These are phyloP conservation scores for Colletotrichum eremochloae DNA, from an alignment of 2,329 filamentous ascomycete genomes.

Conservation along the genomic window DNA sequence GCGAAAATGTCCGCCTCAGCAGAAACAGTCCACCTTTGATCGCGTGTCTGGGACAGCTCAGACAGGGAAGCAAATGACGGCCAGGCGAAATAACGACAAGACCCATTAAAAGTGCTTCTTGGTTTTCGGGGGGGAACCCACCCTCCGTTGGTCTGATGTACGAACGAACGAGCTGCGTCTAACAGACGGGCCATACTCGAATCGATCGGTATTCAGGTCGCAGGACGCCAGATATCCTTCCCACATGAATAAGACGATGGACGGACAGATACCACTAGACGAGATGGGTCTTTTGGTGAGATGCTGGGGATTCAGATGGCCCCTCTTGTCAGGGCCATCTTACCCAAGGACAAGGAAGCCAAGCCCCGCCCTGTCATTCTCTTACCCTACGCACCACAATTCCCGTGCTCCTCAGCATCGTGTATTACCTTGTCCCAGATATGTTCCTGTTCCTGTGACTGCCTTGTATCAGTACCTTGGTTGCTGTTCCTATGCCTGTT, in stretches of 20 bases:
- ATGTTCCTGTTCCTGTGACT: slow-evolving; percentile 3
- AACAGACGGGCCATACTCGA: neutral
- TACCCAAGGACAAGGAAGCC: neutral
- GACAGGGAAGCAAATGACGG: slow-evolving; percentile 18
- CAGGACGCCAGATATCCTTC: neutral
- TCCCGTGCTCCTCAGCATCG: neutral
- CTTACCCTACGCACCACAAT: neutral
- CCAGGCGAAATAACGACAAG: neutral
- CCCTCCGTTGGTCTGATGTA: neutral
- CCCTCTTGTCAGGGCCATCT: neutral
- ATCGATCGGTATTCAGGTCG: neutral
- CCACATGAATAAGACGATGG: neutral
- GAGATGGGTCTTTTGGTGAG: neutral
- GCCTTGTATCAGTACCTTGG: too few species aligned
- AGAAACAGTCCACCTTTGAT: slow-evolving; percentile 7
- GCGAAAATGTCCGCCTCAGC: neutral
- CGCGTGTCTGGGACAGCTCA: slow-evolving; percentile 3
- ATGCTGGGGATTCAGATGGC: neutral
- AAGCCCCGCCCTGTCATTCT: neutral
- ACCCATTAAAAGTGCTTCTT: neutral
- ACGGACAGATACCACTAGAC: neutral
- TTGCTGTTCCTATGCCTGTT: slow-evolving; percentile 10
- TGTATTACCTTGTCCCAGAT: neutral
- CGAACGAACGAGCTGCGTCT: neutral
- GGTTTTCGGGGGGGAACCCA: neutral